Evolutionary conservation across 2,329 filamentous ascomycete genomes (phyloP).

Genomic region (Keithomyces neogunnii): DNA sequence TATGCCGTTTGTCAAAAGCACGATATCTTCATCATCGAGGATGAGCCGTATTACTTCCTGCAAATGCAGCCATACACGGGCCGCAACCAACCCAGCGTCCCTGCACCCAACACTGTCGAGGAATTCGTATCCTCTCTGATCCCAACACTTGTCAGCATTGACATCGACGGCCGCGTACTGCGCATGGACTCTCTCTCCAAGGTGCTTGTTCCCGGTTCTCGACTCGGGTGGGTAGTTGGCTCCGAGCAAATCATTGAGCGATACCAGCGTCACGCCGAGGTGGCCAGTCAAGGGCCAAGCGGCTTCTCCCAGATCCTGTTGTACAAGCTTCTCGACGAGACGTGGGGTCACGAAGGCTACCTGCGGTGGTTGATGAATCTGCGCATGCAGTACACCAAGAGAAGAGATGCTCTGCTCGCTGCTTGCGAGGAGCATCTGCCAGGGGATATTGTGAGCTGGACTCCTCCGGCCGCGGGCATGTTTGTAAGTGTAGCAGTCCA

Average conservation of each 20-base stretch:
- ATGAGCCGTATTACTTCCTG: constrained; percentile 91
- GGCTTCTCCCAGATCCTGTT: constrained; percentile 78
- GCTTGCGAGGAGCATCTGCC: constrained; percentile 77
- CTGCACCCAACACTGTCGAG: constrained; percentile 52
- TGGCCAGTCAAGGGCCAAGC: constrained; percentile 74
- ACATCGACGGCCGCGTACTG: constrained; percentile 79
- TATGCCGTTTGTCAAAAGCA: constrained; percentile 77
- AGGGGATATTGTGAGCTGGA: constrained; percentile 67
- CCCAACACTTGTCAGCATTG: constrained; percentile 70
- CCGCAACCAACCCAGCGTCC: constrained; percentile 37
- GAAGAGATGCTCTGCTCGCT: constrained; percentile 66
- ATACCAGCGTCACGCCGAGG: constrained; percentile 75
- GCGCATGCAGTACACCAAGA: constrained; percentile 69
- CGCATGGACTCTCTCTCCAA: constrained; percentile 93
- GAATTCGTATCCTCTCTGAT: constrained; percentile 57
- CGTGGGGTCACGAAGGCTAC: constrained; percentile 89
- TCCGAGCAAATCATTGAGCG: constrained; percentile 77
- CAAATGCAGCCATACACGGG: constrained; percentile 73
- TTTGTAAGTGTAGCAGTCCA: constrained; percentile 53
- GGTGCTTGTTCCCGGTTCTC: constrained; percentile 73
- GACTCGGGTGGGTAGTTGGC: constrained; percentile 83
- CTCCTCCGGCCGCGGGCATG: constrained; percentile 79
- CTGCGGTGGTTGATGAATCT: constrained; percentile 82
- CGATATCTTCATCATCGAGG: constrained; percentile 80
- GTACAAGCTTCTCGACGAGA: constrained; percentile 84